Conservation (phyloP, 208 protist genomes). For the Trypanosoma rangeli region DNA sequence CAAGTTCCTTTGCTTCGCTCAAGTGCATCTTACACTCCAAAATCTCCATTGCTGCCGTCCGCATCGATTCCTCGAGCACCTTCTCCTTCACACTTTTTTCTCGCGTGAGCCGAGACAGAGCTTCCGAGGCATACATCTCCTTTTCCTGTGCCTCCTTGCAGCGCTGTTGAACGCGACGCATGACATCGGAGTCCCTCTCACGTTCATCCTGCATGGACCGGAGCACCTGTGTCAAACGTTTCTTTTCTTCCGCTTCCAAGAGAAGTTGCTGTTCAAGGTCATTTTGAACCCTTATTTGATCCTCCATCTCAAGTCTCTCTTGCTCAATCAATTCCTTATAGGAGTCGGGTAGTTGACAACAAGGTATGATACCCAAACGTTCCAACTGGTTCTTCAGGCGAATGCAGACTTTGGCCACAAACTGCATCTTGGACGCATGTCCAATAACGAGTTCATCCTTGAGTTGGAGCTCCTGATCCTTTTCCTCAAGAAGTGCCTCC, state of each 20-base stretch:
- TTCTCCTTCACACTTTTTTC: slow-evolving; percentile 58
- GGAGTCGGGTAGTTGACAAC: slow-evolving; percentile 65
- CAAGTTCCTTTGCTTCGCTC: slow-evolving; percentile 41
- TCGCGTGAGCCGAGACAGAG: slow-evolving; percentile 43
- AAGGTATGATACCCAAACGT: slow-evolving; percentile 56
- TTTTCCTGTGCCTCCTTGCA: slow-evolving; percentile 61
- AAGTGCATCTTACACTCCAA: slow-evolving; percentile 63
- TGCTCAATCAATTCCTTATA: slow-evolving; percentile 58
- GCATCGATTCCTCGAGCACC: slow-evolving; percentile 63
- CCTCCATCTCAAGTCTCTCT: slow-evolving; percentile 51
- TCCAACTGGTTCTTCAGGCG: slow-evolving; percentile 79
- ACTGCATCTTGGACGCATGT: slow-evolving; percentile 75
- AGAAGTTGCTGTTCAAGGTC: slow-evolving; percentile 60
- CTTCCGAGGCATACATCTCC: slow-evolving; percentile 36
- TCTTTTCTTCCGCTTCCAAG: slow-evolving; percentile 64
- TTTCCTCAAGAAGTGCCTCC: slow-evolving; percentile 60
- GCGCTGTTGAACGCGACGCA: slow-evolving; percentile 40
- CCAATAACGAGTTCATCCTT: slow-evolving; percentile 82
- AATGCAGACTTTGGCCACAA: slow-evolving; percentile 61
- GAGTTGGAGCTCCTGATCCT: slow-evolving; percentile 61
- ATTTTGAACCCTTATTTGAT: slow-evolving; percentile 54
- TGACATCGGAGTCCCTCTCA: slow-evolving; percentile 51
- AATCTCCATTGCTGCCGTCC: slow-evolving; percentile 52
- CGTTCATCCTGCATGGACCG: slow-evolving; percentile 62
- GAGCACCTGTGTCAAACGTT: slow-evolving; percentile 54